A percentile compares a stretch with the other conserved stretches of the same genome.
Conservation (phyloP, 2,329 filamentous ascomycete genomes). For the Arthrocladium fulminans region DNA sequence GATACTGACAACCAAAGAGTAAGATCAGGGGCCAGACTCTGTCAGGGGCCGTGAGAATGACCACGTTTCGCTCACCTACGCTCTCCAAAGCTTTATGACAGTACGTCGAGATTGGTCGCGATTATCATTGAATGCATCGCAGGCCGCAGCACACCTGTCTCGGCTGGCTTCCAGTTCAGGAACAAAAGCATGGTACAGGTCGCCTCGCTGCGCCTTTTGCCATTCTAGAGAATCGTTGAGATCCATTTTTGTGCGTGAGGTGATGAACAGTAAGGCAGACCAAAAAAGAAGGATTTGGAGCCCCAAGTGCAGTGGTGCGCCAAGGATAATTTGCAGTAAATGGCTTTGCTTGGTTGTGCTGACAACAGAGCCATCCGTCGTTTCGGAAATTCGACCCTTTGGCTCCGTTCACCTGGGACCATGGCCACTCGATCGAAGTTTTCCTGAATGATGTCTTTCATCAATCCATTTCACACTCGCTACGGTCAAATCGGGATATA, state of each 20-base stretch:
- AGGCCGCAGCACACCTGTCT: conserved; percentile 53
- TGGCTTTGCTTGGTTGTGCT: neutral
- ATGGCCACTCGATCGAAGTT: too few relatives aligned
- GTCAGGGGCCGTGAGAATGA: neutral
- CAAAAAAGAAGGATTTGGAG: neutral
- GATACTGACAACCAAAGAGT: conserved; percentile 41
- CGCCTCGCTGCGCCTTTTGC: conserved; percentile 52
- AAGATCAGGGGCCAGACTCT: conserved; percentile 7
- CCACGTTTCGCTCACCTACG: conserved; percentile 45
- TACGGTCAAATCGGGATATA: neutral
- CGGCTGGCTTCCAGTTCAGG: conserved; percentile 58
- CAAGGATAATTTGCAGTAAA: neutral
- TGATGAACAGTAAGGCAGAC: neutral
- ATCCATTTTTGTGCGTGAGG: neutral
- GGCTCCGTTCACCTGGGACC: too few relatives aligned
- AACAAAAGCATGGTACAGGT: conserved; percentile 66
- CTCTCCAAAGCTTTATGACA: conserved; percentile 59
- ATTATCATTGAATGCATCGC: conserved; percentile 54
- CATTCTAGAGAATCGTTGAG: conserved; percentile 20
- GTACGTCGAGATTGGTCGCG: conserved; percentile 52
- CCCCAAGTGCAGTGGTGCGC: neutral
- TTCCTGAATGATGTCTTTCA: neutral
- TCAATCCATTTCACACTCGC: neutral
- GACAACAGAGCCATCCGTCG: too few relatives aligned
- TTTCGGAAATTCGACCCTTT: too few relatives aligned